Evolutionary conservation across 2,329 filamentous ascomycete species (phyloP).

Genomic region (Daldinia sp.): DNA sequence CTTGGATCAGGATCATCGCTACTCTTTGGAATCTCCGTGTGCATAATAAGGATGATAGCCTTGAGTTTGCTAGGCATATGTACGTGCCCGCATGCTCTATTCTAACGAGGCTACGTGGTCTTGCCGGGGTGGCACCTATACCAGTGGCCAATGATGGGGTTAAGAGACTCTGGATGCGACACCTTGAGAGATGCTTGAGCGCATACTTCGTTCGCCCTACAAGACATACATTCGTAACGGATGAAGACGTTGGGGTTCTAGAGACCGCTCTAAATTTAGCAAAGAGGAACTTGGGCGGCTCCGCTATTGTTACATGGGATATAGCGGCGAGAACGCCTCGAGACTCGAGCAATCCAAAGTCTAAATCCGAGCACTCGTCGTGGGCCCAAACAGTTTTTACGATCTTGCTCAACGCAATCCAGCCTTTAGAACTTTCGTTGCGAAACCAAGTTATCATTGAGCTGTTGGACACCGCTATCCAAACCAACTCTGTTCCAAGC

Average conservation of each 20-base stretch:
- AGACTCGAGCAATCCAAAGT: constrained; percentile 42
- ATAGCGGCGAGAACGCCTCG: constrained; percentile 42
- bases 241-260: constrained; percentile 53
- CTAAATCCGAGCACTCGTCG: constrained; percentile 43
- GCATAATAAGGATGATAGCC: constrained; percentile 56
- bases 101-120: constrained; percentile 52
- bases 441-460: constrained; percentile 42
- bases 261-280: constrained; percentile 53
- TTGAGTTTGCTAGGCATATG: constrained; percentile 59
- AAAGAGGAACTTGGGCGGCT: constrained; percentile 47
- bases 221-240: constrained; percentile 56
- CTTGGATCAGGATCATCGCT: constrained; percentile 58
- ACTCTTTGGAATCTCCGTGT: constrained; percentile 63
- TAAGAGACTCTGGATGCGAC: constrained; percentile 53
- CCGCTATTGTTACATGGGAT: constrained; percentile 55
- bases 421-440: constrained; percentile 25
- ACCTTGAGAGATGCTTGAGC: constrained; percentile 59
- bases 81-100: constrained; percentile 53
- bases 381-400: constrained; percentile 44
- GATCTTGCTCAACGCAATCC: constrained; percentile 35
- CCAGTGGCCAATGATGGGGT: constrained; percentile 37
- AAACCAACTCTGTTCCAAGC: constrained; percentile 47
- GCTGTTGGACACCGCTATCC: constrained; percentile 49
- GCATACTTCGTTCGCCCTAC: constrained; percentile 62
- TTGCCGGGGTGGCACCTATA: constrained; percentile 34